Conservation (phyloP, 1,139 yeast species). For the Saccharomyces uvarum region DNA sequence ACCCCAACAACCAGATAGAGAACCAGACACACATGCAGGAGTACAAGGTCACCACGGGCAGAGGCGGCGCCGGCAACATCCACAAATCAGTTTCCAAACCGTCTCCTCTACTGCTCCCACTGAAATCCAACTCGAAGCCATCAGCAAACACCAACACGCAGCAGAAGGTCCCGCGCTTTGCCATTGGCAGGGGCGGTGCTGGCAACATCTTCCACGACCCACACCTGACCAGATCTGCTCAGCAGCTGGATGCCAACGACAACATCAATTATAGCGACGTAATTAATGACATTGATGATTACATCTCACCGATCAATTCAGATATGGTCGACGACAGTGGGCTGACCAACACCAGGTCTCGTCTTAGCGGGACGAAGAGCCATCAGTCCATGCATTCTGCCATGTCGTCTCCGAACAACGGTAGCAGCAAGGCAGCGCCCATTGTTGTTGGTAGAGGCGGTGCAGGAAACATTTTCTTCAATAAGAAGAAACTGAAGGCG, state of each 20-base stretch:
- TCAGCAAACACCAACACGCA: neutral
- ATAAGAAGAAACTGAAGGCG: neutral
- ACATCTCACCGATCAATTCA: slow-evolving; percentile 17
- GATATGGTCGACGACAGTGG: slow-evolving; percentile 6
- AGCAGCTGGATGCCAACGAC: slow-evolving; percentile 50
- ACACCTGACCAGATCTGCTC: slow-evolving; percentile 53
- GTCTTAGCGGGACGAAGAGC: neutral
- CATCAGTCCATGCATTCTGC: neutral
- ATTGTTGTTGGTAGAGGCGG: slow-evolving; percentile 14
- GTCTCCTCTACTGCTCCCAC: slow-evolving; percentile 49
- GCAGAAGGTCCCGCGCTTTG: slow-evolving; percentile 29
- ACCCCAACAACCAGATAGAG: neutral
- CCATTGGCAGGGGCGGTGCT: slow-evolving; percentile 78
- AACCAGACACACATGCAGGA: slow-evolving; percentile 1
- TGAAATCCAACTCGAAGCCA: slow-evolving; percentile 40
- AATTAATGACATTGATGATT: slow-evolving; percentile 19
- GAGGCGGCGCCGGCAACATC: slow-evolving; percentile 79
- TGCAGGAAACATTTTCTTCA: neutral
- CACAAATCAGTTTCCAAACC: slow-evolving; percentile 40
- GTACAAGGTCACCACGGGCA: slow-evolving; percentile 48
- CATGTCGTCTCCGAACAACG: neutral
- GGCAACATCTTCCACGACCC: slow-evolving; percentile 73
- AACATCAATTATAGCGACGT: slow-evolving; percentile 11
- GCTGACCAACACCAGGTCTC: slow-evolving; percentile 1
- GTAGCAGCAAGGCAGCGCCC: slow-evolving; percentile 3